Evolutionary conservation across 495 filamentous ascomycete species (phyloP).

Genomic region (Recurvomyces mirabilis): DNA sequence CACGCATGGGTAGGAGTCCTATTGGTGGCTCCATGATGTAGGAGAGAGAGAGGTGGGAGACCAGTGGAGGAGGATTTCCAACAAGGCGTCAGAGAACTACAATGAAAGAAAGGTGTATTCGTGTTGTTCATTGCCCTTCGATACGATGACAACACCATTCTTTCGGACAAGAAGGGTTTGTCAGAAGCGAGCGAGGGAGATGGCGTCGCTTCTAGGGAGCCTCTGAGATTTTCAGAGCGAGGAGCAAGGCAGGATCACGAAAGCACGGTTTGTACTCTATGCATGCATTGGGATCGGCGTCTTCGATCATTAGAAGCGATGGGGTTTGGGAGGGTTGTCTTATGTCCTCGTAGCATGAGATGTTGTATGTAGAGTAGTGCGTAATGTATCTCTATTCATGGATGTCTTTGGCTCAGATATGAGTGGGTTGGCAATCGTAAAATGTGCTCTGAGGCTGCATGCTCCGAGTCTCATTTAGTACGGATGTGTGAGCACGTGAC

Average conservation of each 20-base stretch:
- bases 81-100: not conserved
- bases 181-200: not conserved
- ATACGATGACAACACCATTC: not conserved
- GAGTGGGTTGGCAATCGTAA: no score
- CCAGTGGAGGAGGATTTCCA: not conserved
- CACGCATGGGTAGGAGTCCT: conserved; percentile 5
- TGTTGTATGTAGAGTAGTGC: conserved; percentile 10
- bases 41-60: not conserved
- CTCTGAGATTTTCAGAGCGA: not conserved
- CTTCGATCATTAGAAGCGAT: no score
- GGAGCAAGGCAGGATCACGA: conserved; percentile 1
- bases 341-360: no score
- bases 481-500: no score
- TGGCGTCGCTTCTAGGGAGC: not conserved
- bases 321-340: no score
- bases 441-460: no score
- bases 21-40: not conserved
- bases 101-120: not conserved
- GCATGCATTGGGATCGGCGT: not conserved
- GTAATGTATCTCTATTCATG: conserved; percentile 15
- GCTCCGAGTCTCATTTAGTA: no score
- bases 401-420: not conserved
- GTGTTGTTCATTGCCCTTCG: not conserved
- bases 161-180: conserved; percentile 1
- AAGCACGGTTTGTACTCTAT: conserved; percentile 4